Conservation (phyloP, 192 early-diverging fungal species). For the Chytriomyces sp. region DNA sequence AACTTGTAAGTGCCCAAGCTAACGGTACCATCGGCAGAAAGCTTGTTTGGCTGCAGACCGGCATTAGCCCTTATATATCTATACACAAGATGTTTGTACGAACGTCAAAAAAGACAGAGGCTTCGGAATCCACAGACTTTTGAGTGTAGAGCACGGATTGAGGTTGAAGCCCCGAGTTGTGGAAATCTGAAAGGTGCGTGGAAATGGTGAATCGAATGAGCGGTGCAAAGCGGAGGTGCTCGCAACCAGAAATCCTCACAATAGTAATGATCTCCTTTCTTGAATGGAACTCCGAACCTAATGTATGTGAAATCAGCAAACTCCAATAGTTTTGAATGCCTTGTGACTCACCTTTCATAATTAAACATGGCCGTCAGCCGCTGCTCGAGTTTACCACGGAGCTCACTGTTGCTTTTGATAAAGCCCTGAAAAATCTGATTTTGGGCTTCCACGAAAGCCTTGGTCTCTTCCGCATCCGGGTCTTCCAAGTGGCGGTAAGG, state of each 20-base stretch:
- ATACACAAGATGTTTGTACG: background rate
- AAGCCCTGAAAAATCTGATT: constrained; percentile 51
- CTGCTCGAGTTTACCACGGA: constrained; percentile 35
- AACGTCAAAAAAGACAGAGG: constrained; percentile 51
- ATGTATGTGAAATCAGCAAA: background rate
- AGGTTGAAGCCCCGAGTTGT: constrained; percentile 60
- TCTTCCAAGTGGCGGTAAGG: constrained; percentile 58
- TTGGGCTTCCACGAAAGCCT: constrained; percentile 67
- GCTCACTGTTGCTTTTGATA: constrained; percentile 36
- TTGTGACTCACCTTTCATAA: constrained; percentile 51
- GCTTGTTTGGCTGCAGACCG: constrained; percentile 47
- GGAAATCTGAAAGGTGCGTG: constrained; percentile 37
- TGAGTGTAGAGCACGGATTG: constrained; percentile 64
- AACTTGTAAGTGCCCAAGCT: constrained; percentile 53
- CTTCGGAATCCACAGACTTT: constrained; percentile 42
- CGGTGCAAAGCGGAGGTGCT: background rate
- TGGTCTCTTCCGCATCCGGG: constrained; percentile 62
- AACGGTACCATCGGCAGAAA: constrained; percentile 63
- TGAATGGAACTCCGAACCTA: constrained; percentile 50
- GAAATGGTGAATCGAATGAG: background rate
- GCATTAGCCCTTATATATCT: background rate
- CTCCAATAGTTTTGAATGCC: no score
- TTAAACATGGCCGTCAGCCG: constrained; percentile 59
- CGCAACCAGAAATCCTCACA: constrained; percentile 20
- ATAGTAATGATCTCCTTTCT: constrained; percentile 64